Percentiles rank a stretch among this genome's conserved stretches.
phyloP scores from a whole-genome alignment of 78 protist species.

The Monocercomonoides exilis region DNA sequence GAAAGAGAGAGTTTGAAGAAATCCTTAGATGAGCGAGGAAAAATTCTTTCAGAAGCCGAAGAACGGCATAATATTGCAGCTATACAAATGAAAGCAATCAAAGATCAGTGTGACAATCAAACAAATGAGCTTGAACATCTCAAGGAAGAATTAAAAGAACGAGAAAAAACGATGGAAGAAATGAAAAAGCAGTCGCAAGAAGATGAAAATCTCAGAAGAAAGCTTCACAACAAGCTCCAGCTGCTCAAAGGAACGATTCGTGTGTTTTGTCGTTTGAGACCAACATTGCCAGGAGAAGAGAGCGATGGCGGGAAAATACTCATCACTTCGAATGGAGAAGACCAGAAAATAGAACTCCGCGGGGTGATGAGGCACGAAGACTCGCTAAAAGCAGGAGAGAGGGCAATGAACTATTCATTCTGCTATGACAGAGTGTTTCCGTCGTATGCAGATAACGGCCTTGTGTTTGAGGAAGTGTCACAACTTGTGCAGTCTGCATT shows the following conservation, averaged over 20 bases:
- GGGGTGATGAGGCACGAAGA: background rate
- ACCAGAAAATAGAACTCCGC: background rate
- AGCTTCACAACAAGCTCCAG: constrained; percentile 19
- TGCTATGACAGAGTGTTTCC: constrained; percentile 52
- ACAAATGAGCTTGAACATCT: background rate
- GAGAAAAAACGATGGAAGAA: background rate
- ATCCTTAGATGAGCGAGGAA: background rate
- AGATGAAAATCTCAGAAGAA: background rate
- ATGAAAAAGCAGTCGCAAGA: background rate
- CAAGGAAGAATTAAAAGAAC: background rate
- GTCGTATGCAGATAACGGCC: constrained; percentile 12
- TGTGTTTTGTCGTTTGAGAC: constrained; percentile 68
- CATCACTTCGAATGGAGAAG: background rate
- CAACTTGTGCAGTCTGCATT: constrained; percentile 26
- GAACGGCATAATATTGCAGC: background rate
- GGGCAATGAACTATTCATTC: constrained; percentile 7
- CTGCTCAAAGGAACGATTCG: constrained; percentile 75
- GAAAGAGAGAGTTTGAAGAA: too few relatives aligned
- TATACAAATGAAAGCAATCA: background rate
- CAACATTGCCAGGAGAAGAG: constrained; percentile 4
- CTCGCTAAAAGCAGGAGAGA: background rate
- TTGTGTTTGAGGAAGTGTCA: constrained; percentile 44
- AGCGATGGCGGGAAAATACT: background rate
- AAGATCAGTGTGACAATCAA: background rate
- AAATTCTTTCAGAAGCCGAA: background rate